These are phyloP conservation scores for Echites panduratus DNA, from an alignment of 257 asterid genomes.

Conservation along the genomic window DNA sequence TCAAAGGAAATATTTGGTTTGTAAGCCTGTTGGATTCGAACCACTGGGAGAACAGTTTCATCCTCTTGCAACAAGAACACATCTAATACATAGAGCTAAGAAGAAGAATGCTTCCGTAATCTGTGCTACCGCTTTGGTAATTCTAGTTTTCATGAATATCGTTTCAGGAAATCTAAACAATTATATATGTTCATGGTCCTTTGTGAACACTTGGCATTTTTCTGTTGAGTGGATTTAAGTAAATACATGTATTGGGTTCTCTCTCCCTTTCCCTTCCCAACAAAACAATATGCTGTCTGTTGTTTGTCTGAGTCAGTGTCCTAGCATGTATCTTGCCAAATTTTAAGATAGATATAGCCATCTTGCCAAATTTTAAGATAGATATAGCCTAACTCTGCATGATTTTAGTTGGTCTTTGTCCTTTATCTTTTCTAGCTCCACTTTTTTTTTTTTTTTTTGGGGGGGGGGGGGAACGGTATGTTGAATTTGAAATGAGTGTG, in stretches of 20 bases:
- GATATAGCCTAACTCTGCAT: no score
- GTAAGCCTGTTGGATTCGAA: conserved; percentile 28
- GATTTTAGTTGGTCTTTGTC: neutral
- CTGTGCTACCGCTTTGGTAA: conserved; percentile 68
- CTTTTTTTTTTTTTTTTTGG: no score
- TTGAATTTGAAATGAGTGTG: neutral
- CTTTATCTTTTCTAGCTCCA: neutral
- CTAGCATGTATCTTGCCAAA: neutral
- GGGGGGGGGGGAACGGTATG: neutral
- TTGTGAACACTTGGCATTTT: neutral
- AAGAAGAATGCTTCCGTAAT: conserved; percentile 35
- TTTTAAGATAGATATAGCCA: no score
- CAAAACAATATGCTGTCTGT: neutral
- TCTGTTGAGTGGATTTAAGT: neutral
- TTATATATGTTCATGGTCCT: neutral
- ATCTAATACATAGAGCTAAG: conserved; percentile 13
- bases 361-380: no score
- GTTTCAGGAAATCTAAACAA: neutral
- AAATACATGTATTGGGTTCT: neutral
- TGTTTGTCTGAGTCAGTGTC: neutral
- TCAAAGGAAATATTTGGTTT: conserved; percentile 26
- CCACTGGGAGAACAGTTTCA: conserved; percentile 30
- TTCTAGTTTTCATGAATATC: neutral
- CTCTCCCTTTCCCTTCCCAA: neutral
- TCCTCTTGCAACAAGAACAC: conserved; percentile 27